Evolutionary conservation across 2,329 filamentous ascomycete species (phyloP), one percentile per base, ranked within the genome.

Genomic region (Xylariaceae sp.): DNA sequence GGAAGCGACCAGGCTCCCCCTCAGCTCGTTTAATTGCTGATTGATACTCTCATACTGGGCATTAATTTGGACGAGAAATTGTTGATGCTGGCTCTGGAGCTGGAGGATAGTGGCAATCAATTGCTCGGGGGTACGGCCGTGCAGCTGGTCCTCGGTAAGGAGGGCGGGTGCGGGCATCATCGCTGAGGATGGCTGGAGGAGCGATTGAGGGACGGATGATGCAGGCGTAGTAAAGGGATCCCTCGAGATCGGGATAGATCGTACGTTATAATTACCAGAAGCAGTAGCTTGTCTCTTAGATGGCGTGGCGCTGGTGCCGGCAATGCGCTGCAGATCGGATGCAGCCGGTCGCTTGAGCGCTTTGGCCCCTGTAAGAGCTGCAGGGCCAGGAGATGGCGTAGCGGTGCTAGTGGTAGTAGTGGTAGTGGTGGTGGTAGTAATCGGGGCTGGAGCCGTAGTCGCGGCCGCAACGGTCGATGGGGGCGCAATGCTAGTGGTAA

Each of bases 101-200:
- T 70, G 62, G 29, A 72, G 60, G 49, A 73, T 70, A 44, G 69
- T 67, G 40, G 63, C 60, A 47, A 73, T 65, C 50, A 73, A 66
- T 57, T 73, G 68, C 45, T 71, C 70, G 39, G 68, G 59, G 13
- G 65, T 66, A 46, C 64, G 68, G 48, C 64, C 67, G 24, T 64
- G 55, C 30, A 72, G 59, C 55, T 68, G 69, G 11, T 71, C 69
- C 39, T 70, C 68, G 55, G 66, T 69, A 41, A 70, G 39, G 51
- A 59, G 44, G 41, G 58, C 47, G 37, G 64, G 61, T 44, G 50
- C 50, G 40, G 59, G 60, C 43, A 61, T 41, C 57, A 64, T 64
- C 44, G 58, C 54, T 41, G 50, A 51, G 46, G 61, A 51, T 42
- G 63, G 60, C 55, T 64, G 59, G 55, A 59, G 54, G 57, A 62